Evolutionary conservation across 768 basidiomycete genomes (phyloP).

Genomic region (Amanita muscaria): DNA sequence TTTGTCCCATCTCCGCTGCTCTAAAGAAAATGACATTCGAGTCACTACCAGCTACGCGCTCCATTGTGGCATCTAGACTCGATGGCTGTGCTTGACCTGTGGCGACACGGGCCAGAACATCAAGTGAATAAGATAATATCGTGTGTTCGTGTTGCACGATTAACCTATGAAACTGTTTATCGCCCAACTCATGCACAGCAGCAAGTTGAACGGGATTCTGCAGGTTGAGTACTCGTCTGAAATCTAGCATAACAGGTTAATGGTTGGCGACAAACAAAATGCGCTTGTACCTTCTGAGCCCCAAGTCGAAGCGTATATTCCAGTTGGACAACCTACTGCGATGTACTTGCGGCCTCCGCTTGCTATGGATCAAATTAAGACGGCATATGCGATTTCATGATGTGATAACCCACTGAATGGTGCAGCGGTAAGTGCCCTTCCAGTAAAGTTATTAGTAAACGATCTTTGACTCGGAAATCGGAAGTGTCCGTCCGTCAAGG

Average conservation of each 20-base stretch:
- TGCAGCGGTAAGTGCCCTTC: constrained; percentile 49
- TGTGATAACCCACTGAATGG: constrained; percentile 49
- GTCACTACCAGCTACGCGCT: constrained; percentile 49
- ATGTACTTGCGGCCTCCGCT: constrained; percentile 46
- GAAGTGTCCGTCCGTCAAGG: constrained; percentile 56
- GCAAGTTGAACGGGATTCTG: constrained; percentile 44
- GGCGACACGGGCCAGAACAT: constrained; percentile 54
- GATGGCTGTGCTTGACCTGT: constrained; percentile 37
- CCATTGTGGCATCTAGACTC: constrained; percentile 46
- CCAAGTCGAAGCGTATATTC: constrained; percentile 55
- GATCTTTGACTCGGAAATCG: constrained; percentile 30
- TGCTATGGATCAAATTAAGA: constrained; percentile 24
- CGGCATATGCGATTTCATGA: not conserved
- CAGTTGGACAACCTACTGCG: constrained; percentile 57
- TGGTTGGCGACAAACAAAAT: not conserved
- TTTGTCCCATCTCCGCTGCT: constrained; percentile 42
- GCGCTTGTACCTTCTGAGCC: constrained; percentile 41
- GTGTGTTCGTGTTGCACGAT: constrained; percentile 52
- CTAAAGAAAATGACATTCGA: constrained; percentile 54
- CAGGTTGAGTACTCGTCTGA: constrained; percentile 44
- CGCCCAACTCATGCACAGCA: constrained; percentile 37
- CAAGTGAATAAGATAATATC: constrained; percentile 61
- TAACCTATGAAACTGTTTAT: constrained; percentile 52
- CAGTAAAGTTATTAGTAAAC: constrained; percentile 31
- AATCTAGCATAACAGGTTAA: constrained; percentile 32